phyloP scores from a whole-genome alignment of 257 asterid genomes.

The Lycium ferocissimum region DNA sequence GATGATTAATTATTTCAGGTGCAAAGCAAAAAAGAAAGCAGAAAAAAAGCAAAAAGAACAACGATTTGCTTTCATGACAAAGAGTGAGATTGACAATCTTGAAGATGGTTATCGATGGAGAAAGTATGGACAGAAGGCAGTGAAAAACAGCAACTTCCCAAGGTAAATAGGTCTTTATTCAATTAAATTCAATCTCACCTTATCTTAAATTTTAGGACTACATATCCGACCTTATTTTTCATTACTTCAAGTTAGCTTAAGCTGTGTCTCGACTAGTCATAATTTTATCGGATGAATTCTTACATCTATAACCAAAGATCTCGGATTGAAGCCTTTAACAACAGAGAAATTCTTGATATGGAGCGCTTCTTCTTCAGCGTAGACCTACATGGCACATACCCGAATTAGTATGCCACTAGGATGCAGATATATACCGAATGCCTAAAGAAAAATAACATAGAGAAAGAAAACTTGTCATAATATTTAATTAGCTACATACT shows the following conservation, averaged over 20 bases:
- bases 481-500: no score
- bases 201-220: background rate
- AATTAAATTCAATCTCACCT: background rate
- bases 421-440: no score
- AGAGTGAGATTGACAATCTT: slow-evolving; percentile 70
- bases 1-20: slow-evolving; percentile 36
- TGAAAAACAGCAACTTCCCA: slow-evolving; percentile 72
- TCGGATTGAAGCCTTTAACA: background rate
- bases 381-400: background rate
- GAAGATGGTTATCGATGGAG: slow-evolving; percentile 86
- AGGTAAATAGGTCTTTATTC: slow-evolving; percentile 42
- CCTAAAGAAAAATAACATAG: no score
- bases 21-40: slow-evolving; percentile 55
- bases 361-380: background rate
- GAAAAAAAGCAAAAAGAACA: slow-evolving; percentile 59
- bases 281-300: no score
- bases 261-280: background rate
- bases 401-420: no score
- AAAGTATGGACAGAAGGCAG: slow-evolving; percentile 77
- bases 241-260: background rate
- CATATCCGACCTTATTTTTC: background rate
- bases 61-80: slow-evolving; percentile 67
- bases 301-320: background rate
- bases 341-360: background rate
- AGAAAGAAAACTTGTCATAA: no score